Evolutionary conservation across 352 stramenopile genomes (phyloP), one percentile per base, ranked within the genome.

Genomic region (Pythium monospermum): DNA sequence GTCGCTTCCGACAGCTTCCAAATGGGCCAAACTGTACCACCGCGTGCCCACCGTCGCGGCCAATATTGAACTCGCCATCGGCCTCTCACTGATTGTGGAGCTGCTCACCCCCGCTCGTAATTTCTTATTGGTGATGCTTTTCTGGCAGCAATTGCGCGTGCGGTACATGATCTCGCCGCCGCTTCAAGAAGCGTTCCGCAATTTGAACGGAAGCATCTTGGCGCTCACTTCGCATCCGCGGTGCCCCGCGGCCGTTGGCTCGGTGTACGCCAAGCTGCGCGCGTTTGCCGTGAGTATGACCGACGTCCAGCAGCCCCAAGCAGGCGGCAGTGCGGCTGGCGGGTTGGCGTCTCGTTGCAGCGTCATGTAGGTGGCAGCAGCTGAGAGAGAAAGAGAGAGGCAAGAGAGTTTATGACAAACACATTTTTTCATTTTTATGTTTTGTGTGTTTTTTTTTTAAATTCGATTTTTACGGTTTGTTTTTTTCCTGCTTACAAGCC

Each of bases 111-210:
- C 85, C 2, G 70, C 77, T 31, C 78, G 85, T 56, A 96, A 93
- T 69, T 87, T 96, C 33, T 47, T 96, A 63, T 68, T 94, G 41
- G 69, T 87, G 18, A 68, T 96, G 58, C 67, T 94, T 52, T 94
- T 91, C 74, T 96, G 85, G 85, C 85, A 96, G 68, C 71, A 94
- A 50, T 64, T 96, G 46, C 85, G 85, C 45, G 81, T 96, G 65
- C 83, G 85, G 57, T 96, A 96, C 73, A 96, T 96, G 85, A 88
- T 93, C 65, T 92, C 81, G 36, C 80, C 81, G 44, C 76, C 87
- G 59, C 66, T 96, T 27, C 83, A 92, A 60, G 76, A 94, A 35
- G 73, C 76, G 11, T 96, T 94, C 69, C 71, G 75, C 48, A 50
- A 62, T 22, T 61, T 96, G 18, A 84, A 96, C 63, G 42, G 57